These are phyloP conservation scores for Acaromyces ingoldii DNA, from an alignment of 1,284 basidiomycete genomes.

Conservation along the genomic window DNA sequence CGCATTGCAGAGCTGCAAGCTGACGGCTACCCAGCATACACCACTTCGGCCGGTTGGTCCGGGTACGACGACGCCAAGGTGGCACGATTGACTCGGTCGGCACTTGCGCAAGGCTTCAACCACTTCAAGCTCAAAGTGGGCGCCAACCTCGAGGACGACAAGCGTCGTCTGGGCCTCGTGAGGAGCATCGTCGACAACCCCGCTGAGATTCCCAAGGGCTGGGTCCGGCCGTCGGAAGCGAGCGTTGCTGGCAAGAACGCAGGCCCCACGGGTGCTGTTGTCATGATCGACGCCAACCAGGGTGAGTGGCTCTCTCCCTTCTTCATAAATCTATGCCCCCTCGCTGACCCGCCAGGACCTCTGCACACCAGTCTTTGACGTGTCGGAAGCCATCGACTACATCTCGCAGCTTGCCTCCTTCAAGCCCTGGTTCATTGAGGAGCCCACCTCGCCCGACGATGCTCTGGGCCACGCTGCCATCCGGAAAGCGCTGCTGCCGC, in stretches of 20 bases:
- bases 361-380: constrained; percentile 99
- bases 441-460: constrained; percentile 28
- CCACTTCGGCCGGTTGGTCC: constrained; percentile 73
- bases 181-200: constrained; percentile 77
- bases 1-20: constrained; percentile 24
- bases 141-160: constrained; percentile 71
- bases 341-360: too few relatives aligned
- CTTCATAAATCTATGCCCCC: too few relatives aligned
- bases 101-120: constrained; percentile 64
- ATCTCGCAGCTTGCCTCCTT: constrained; percentile 73
- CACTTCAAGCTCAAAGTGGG: constrained; percentile 76
- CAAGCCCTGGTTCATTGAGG: constrained; percentile 79
- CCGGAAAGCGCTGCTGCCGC: constrained; percentile 70
- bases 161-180: constrained; percentile 79
- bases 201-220: constrained; percentile 26
- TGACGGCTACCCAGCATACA: constrained; percentile 82
- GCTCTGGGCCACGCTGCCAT: constrained; percentile 66
- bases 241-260: constrained; percentile 69
- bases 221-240: constrained; percentile 13
- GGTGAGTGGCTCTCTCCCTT: too few relatives aligned
- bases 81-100: constrained; percentile 74
- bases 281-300: constrained; percentile 97
- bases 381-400: constrained; percentile 84
- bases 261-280: constrained; percentile 81
- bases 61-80: constrained; percentile 86